Evolutionary conservation across 1,284 basidiomycete species (phyloP).

Genomic region (Laetiporus sulphureus): DNA sequence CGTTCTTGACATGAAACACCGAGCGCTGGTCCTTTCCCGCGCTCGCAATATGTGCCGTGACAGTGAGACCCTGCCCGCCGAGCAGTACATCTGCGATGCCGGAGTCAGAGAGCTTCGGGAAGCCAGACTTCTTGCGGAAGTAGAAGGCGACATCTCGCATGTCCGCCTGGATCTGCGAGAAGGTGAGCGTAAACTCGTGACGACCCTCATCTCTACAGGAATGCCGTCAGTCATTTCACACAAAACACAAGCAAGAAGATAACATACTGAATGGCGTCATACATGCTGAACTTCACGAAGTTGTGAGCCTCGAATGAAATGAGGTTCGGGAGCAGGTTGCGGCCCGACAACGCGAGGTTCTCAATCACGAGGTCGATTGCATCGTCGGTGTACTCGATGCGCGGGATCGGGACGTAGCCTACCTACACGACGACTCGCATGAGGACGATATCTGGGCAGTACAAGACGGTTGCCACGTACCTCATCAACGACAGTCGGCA

Average conservation of each 20-base stretch:
- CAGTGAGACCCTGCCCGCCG: constrained; percentile 72
- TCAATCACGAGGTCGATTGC: constrained; percentile 85
- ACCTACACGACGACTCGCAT: constrained; percentile 34
- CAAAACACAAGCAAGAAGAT: not conserved
- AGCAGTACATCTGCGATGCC: constrained; percentile 89
- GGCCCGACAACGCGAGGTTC: constrained; percentile 85
- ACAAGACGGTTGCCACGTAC: constrained; percentile 36
- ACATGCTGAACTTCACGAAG: constrained; percentile 77
- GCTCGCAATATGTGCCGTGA: constrained; percentile 58
- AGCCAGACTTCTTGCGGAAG: constrained; percentile 72
- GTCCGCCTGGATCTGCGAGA: constrained; percentile 90
- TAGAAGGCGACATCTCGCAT: constrained; percentile 90
- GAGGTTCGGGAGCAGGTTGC: constrained; percentile 79
- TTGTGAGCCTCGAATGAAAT: constrained; percentile 82
- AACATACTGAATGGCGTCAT: constrained; percentile 38
- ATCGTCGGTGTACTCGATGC: constrained; percentile 85
- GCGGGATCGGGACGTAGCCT: constrained; percentile 88
- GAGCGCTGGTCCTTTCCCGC: constrained; percentile 58
- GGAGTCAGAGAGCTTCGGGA: constrained; percentile 81
- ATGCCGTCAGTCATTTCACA: constrained; percentile 15
- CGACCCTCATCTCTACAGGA: constrained; percentile 45
- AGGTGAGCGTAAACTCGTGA: constrained; percentile 67
- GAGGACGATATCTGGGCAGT: constrained; percentile 20
- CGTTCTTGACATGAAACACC: constrained; percentile 75
- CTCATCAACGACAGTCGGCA: constrained; percentile 74